Conservation (phyloP, 176 grass and related monocot species). For the Oryza nivara region DNA sequence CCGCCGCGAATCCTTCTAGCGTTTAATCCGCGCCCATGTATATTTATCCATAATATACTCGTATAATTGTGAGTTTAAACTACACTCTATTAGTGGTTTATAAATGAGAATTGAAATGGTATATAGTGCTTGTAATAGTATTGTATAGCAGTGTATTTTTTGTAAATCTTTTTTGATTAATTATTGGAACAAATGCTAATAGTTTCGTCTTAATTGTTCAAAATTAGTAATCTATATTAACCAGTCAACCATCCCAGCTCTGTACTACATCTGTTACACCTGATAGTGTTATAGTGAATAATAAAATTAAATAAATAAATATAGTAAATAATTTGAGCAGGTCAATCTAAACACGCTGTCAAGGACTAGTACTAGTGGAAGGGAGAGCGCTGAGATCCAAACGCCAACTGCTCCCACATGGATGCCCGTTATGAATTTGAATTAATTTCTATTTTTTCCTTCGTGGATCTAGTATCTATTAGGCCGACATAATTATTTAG, state of each 20-base stretch:
- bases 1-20: background rate
- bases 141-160: background rate
- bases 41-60: background rate
- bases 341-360: background rate
- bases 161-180: background rate
- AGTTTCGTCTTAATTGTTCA: background rate
- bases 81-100: background rate
- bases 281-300: background rate
- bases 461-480: background rate
- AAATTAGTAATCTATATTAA: background rate
- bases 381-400: constrained; percentile 20
- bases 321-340: background rate
- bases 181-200: background rate
- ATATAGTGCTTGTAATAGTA: background rate
- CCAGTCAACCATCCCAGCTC: background rate
- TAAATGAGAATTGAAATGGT: background rate
- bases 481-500: constrained; percentile 7
- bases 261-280: background rate
- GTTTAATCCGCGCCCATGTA: background rate
- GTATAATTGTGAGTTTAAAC: background rate
- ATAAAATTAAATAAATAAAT: background rate
- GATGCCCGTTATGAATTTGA: constrained; percentile 23
- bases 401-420: constrained; percentile 9
- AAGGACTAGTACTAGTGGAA: background rate
- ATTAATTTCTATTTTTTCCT: constrained; percentile 9